Percentiles rank a stretch among this genome's conserved stretches.
These are phyloP conservation scores for Amanita rubescens DNA, from an alignment of 768 basidiomycete species.

Conservation along the genomic window DNA sequence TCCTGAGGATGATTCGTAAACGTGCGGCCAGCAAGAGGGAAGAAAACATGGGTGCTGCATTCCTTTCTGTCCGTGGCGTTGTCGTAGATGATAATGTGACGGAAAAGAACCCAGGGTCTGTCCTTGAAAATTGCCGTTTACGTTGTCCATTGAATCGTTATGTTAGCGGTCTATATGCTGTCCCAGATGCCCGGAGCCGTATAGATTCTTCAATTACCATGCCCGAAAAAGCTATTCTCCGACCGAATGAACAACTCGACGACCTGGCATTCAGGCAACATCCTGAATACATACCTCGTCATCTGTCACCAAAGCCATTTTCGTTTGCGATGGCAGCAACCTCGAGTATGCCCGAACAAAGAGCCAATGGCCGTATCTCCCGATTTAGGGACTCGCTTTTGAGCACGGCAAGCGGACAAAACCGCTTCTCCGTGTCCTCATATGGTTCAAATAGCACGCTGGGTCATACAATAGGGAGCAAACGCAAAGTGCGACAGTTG, in stretches of 20 bases:
- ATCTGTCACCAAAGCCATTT: not conserved
- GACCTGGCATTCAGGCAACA: not conserved
- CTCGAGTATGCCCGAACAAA: not conserved
- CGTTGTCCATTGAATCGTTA: not conserved
- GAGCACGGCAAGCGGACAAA: conserved; percentile 22
- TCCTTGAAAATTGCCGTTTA: conserved; percentile 16
- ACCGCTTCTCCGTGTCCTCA: conserved; percentile 34
- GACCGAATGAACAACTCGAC: not conserved
- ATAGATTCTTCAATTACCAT: conserved; percentile 1
- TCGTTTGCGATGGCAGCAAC: not conserved
- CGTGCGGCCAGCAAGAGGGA: conserved; percentile 29
- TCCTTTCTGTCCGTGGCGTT: conserved; percentile 42
- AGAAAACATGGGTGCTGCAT: conserved; percentile 31
- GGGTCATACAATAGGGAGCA: conserved; percentile 24
- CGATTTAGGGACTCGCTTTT: conserved; percentile 14
- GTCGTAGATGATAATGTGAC: conserved; percentile 26
- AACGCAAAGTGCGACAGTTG: conserved; percentile 53
- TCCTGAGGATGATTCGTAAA: conserved; percentile 33
- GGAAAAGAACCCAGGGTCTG: conserved; percentile 16
- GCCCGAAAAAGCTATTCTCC: conserved; percentile 3
- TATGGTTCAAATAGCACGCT: conserved; percentile 17
- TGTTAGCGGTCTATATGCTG: conserved; percentile 10
- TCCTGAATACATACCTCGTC: conserved; percentile 14
- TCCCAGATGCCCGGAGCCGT: not conserved
- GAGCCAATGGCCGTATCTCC: not conserved